phyloP scores from a whole-genome alignment of 164 flowering plant species.

The Umbilicus rupestris region DNA sequence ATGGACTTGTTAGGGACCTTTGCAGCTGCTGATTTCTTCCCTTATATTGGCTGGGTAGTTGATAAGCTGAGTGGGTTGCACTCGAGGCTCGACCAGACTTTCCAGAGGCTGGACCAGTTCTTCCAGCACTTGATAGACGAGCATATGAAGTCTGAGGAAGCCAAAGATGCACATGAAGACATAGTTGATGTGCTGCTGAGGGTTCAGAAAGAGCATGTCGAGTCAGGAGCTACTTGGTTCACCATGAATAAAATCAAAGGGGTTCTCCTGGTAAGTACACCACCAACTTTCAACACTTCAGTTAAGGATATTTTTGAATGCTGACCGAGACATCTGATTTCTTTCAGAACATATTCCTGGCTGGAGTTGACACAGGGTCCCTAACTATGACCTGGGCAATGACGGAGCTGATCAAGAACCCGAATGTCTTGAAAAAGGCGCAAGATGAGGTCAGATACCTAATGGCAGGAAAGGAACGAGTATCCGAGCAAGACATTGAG shows the following conservation, averaged over 20 bases:
- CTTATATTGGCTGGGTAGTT: slow-evolving; percentile 20
- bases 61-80: slow-evolving; percentile 19
- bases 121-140: slow-evolving; percentile 18
- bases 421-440: neutral
- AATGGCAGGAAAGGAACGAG: neutral
- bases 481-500: neutral
- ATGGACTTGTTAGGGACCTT: slow-evolving; percentile 15
- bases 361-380: neutral
- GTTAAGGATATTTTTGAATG: neutral
- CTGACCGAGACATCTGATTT: neutral
- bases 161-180: slow-evolving; percentile 15
- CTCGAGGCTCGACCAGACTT: slow-evolving; percentile 14
- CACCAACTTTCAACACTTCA: too few relatives aligned
- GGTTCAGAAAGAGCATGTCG: slow-evolving; percentile 8
- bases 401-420: slow-evolving; percentile 2
- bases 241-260: slow-evolving; percentile 17
- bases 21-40: slow-evolving; percentile 19
- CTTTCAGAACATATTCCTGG: slow-evolving; percentile 6
- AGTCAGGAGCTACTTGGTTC: neutral
- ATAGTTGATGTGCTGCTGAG: slow-evolving; percentile 23
- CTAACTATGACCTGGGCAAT: neutral
- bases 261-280: slow-evolving; percentile 20
- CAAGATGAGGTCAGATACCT: neutral
- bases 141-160: slow-evolving; percentile 13
- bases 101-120: slow-evolving; percentile 16